These are phyloP conservation scores for Dactylis glomerata DNA, from an alignment of 176 grass and related monocot species.

Conservation along the genomic window DNA sequence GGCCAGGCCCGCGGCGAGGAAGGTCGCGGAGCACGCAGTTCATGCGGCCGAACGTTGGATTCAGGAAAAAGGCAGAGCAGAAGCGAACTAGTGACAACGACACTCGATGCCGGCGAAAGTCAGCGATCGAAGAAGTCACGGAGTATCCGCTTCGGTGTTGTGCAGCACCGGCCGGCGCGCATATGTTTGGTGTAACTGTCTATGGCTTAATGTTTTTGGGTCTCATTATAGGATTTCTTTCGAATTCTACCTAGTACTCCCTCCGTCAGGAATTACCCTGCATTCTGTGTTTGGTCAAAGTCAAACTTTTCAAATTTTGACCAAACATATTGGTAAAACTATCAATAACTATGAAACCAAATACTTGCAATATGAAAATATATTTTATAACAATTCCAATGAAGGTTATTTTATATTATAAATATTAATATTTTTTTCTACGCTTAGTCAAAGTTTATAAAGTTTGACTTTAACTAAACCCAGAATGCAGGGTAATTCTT, in stretches of 20 bases:
- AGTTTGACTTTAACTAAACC: no score
- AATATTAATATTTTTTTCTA: no score
- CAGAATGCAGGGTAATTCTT: no score
- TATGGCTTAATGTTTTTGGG: background rate
- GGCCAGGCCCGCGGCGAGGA: conserved; percentile 34
- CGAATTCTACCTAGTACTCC: background rate
- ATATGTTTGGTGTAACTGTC: background rate
- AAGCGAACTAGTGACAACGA: background rate
- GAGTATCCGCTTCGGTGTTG: background rate
- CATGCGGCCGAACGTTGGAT: background rate
- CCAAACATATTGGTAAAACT: no score
- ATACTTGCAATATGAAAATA: no score
- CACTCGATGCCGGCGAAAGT: background rate
- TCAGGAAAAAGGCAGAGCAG: background rate
- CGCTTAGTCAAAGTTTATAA: no score
- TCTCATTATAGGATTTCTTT: background rate
- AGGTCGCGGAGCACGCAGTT: background rate
- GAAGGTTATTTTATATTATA: no score
- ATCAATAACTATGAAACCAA: no score
- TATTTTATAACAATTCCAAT: no score
- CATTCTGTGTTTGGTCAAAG: no score
- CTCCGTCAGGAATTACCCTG: no score
- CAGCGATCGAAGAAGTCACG: background rate
- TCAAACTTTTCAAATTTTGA: no score
- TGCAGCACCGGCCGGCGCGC: background rate